Percentiles rank a stretch among this genome's conserved stretches.
phyloP scores from a whole-genome alignment of 2,329 filamentous ascomycete species.

The Pseudocercospora fuligena region DNA sequence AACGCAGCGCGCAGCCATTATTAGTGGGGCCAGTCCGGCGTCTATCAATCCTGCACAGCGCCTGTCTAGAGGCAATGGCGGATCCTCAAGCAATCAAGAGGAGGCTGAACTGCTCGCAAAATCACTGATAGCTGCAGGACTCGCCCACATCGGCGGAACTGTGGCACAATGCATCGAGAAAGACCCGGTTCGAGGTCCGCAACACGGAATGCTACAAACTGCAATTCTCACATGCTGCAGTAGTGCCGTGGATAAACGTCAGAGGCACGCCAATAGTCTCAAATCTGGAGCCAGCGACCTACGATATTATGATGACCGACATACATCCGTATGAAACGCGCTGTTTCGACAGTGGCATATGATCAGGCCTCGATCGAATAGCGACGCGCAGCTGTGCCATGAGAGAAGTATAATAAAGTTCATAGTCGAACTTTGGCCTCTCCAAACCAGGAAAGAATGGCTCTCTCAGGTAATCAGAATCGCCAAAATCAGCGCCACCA shows the following conservation, averaged over 20 bases:
- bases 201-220: not conserved
- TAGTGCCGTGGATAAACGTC: not conserved
- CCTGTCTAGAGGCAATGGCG: not conserved
- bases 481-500: not conserved
- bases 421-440: not conserved
- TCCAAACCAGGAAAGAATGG: not conserved
- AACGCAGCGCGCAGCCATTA: not conserved
- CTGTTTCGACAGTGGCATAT: not conserved
- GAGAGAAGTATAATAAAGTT: not conserved
- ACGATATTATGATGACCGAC: not conserved
- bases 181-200: constrained; percentile 5
- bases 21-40: not conserved
- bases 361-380: not conserved
- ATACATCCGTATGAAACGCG: constrained; percentile 6
- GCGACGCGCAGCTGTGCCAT: not conserved
- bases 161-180: not conserved
- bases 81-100: not conserved
- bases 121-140: not conserved
- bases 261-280: constrained; percentile 7
- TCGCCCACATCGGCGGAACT: not conserved
- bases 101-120: not conserved
- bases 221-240: not conserved
- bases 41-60: not conserved
- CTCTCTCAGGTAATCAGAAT: not conserved
- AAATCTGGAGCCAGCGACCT: not conserved